Percentiles rank a stretch among this genome's conserved stretches.
Conservation (phyloP, 2,329 filamentous ascomycete genomes). For the Xylariaceae sp. region DNA sequence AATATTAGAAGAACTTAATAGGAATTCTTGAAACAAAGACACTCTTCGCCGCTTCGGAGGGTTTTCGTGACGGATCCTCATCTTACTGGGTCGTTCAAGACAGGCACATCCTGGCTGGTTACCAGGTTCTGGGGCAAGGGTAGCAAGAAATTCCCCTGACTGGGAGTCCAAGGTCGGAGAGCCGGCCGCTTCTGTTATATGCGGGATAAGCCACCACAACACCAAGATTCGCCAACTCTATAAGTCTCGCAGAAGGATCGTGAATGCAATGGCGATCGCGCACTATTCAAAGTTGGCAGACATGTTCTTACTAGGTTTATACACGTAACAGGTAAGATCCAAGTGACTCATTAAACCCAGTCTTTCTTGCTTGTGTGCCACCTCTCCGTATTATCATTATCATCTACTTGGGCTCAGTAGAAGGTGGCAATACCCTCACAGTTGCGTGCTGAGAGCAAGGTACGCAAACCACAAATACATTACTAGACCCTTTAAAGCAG, state of each 20-base stretch:
- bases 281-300: background rate
- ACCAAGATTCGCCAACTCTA: background rate
- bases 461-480: too few species aligned
- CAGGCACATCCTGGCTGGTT: constrained; percentile 11
- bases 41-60: constrained; percentile 17
- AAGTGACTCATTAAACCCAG: background rate
- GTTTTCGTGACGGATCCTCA: constrained; percentile 11
- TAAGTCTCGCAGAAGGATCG: constrained; percentile 8
- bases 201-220: background rate
- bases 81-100: constrained; percentile 12
- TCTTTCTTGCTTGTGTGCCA: constrained; percentile 2
- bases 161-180: constrained; percentile 12
- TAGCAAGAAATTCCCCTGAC: constrained; percentile 14
- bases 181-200: background rate
- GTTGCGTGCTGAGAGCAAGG: too few species aligned
- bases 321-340: constrained; percentile 4
- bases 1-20: too few species aligned
- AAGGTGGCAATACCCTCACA: too few species aligned
- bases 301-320: background rate
- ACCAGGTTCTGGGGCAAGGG: background rate
- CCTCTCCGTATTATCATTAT: background rate
- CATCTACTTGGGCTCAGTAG: too few species aligned
- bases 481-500: too few species aligned
- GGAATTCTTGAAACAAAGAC: constrained; percentile 25
- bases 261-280: too few species aligned